phyloP scores from a whole-genome alignment of 2,329 filamentous ascomycete species.

The Plectosphaerella cucumerina region DNA sequence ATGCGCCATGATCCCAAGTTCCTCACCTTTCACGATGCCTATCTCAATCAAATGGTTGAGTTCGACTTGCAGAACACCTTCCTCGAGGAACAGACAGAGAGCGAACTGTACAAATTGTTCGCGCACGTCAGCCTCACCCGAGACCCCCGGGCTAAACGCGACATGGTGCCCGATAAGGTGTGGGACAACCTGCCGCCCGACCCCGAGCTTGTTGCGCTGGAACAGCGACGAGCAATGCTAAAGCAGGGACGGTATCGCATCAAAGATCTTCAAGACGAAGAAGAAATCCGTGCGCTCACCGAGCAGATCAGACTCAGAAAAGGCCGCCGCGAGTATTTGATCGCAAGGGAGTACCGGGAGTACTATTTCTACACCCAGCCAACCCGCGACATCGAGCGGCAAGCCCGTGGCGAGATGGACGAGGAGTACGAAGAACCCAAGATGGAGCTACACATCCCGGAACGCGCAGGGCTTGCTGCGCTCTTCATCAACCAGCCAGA shows the following conservation, averaged over 20 bases:
- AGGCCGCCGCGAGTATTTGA: conserved; percentile 10
- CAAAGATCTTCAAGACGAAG: conserved; percentile 14
- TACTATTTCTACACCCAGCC: conserved; percentile 22
- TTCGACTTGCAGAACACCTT: conserved; percentile 25
- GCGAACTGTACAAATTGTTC: conserved; percentile 15
- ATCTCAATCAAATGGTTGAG: conserved; percentile 21
- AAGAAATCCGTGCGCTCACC: conserved; percentile 17
- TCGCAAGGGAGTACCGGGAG: conserved; percentile 14
- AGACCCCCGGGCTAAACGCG: conserved; percentile 18
- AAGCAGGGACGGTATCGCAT: conserved; percentile 20
- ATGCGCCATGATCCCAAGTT: conserved; percentile 22
- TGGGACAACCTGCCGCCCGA: conserved; percentile 18
- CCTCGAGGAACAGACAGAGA: conserved; percentile 16
- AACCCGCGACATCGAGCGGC: conserved; percentile 22
- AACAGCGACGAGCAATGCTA: conserved; percentile 15
- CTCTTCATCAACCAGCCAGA: conserved; percentile 14
- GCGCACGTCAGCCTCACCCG: conserved; percentile 19
- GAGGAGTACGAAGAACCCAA: conserved; percentile 14
- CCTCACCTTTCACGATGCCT: conserved; percentile 19
- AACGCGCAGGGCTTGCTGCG: conserved; percentile 12
- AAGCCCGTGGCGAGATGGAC: conserved; percentile 14
- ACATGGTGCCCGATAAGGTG: conserved; percentile 24
- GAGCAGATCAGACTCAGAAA: conserved; percentile 16
- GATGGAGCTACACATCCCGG: conserved; percentile 15
- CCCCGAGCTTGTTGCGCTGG: conserved; percentile 18